Percentiles rank a stretch among this genome's conserved stretches.
Evolutionary conservation across 108 stramenopile genomes (phyloP).

Genomic region (Skeletonema menzelii): DNA sequence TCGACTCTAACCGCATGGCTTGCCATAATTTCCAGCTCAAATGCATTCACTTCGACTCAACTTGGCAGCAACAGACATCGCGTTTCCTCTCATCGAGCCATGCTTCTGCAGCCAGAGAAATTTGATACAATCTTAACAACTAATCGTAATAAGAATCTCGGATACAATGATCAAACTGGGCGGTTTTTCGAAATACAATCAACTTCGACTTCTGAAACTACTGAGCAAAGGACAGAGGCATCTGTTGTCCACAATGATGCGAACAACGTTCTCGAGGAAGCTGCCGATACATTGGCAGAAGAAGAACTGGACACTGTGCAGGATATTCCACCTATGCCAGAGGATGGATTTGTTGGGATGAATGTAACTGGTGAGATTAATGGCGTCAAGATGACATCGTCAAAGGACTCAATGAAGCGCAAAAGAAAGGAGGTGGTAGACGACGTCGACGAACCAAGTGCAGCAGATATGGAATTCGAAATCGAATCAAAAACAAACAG

Average conservation of each 20-base stretch:
- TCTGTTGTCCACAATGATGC: conserved; percentile 69
- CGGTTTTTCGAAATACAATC: conserved; percentile 34
- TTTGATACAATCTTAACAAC: conserved; percentile 28
- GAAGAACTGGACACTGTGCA: background rate
- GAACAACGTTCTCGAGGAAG: conserved; percentile 67
- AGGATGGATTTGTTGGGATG: conserved; percentile 37
- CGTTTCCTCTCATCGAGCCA: conserved; percentile 7
- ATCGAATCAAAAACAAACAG: background rate
- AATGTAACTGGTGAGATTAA: conserved; percentile 44
- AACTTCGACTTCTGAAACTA: background rate
- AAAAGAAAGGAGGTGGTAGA: background rate
- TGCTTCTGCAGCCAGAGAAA: conserved; percentile 27
- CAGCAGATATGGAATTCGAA: background rate
- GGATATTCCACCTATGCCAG: conserved; percentile 35
- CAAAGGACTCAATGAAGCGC: conserved; percentile 17
- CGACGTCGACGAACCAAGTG: background rate
- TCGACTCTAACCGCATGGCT: conserved; percentile 7
- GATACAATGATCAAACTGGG: conserved; percentile 28
- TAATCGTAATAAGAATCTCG: conserved; percentile 28
- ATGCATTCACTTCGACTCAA: conserved; percentile 25
- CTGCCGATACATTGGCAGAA: conserved; percentile 63
- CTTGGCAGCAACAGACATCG: background rate
- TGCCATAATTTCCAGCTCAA: background rate
- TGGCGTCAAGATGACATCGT: conserved; percentile 41
- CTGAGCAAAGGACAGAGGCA: conserved; percentile 38